Conservation (phyloP, 306 rosid genomes). For the cucumber (Cucumis sativus) region Cucumber_9930_V3 NC_026655.2:2989001-2989500, state of each 20-base stretch:
- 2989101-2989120: constrained; percentile 90
- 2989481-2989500: background rate
- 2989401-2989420: background rate
- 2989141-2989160: constrained; percentile 92
- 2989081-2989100: constrained; percentile 87
- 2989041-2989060: background rate
- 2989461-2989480: background rate
- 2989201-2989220: constrained; percentile 98
- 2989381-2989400: background rate
- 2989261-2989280: constrained; percentile 4
- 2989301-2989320: background rate
- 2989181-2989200: constrained; percentile 94
- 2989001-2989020: background rate
- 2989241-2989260: constrained; percentile 44
- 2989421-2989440: background rate
- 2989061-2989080: constrained; percentile 69
- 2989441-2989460: background rate
- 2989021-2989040: background rate
- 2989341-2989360: background rate
- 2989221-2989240: constrained; percentile 94
- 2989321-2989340: background rate
- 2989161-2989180: constrained; percentile 94
- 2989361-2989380: background rate
- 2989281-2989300: background rate
- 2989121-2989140: constrained; percentile 89